phyloP scores from a whole-genome alignment of 2,329 filamentous ascomycete species.

The Aspergillus phoenicis region DNA sequence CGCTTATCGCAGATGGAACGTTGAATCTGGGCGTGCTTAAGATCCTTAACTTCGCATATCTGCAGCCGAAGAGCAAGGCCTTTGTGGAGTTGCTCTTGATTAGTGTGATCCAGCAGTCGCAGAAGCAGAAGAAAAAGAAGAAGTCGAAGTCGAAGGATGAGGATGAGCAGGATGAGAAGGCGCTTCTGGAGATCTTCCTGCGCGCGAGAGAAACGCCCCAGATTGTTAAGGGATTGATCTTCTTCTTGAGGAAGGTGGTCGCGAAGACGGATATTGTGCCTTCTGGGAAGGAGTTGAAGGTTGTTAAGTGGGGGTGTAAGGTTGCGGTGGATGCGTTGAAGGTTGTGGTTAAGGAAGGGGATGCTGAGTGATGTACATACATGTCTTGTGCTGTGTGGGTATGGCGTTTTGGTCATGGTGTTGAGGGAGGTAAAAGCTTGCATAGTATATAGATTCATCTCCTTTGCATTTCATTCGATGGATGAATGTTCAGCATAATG shows the following conservation, averaged over 20 bases:
- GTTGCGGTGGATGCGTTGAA: conserved; percentile 46
- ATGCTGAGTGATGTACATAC: background rate
- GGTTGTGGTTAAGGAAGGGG: conserved; percentile 28
- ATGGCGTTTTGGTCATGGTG: background rate
- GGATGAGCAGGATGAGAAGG: conserved; percentile 53
- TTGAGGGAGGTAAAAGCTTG: conserved; percentile 36
- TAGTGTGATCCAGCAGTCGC: conserved; percentile 69
- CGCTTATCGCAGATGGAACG: conserved; percentile 62
- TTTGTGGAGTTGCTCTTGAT: conserved; percentile 83
- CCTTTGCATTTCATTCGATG: background rate
- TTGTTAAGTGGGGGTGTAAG: conserved; percentile 51
- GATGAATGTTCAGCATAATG: background rate
- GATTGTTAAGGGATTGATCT: conserved; percentile 73
- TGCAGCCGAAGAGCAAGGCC: conserved; percentile 73
- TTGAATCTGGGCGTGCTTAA: conserved; percentile 62
- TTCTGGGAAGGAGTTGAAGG: conserved; percentile 54
- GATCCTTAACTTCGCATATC: conserved; percentile 72
- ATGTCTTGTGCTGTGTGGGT: background rate
- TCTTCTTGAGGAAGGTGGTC: conserved; percentile 76
- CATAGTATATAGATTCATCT: background rate
- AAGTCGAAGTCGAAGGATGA: conserved; percentile 28
- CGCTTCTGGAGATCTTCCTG: conserved; percentile 67
- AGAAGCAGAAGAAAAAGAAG: conserved; percentile 48
- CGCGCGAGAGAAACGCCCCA: conserved; percentile 65
- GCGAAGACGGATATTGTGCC: conserved; percentile 62